Evolutionary conservation across 2,329 filamentous ascomycete genomes (phyloP), one percentile per base, ranked within the genome.

Genomic region (Stemphylium vesicarium): DNA sequence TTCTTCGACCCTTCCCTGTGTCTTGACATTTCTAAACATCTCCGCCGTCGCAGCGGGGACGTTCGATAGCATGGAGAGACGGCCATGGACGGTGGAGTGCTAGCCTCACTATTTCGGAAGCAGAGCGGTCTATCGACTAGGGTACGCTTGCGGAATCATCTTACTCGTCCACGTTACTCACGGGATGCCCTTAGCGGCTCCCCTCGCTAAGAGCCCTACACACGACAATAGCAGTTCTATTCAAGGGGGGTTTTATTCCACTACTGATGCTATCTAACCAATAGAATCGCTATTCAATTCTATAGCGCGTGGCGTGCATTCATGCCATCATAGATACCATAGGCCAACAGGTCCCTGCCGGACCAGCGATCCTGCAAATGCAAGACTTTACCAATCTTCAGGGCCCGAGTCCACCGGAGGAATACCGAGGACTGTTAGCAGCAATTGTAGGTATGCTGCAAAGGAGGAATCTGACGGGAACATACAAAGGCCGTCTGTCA

Each of bases 161-260:
- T 69, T 57, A 72, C 67, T 71, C 57, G 67, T 70, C 71, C 71
- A 74, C 70, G 72, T 72, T 70, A 69, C 59, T 64, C 57, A 52
- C 50, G 45, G 56, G 45, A 43, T 59, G 47, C 60, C 59, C 59
- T 61, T 70, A 63, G 62, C 61, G 65, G 61, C 61, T 64, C 41
- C 55, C 41, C 40, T 50, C 56, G 40, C 46, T 35, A 39, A 18
- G 41, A 24, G 29, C 46, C 43, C 36, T 54, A 53, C 59, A 63
- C 52, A 53, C 38, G 51, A 45, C 52, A 58, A 45, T 43, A 54
- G 46, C 39, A 60, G 49, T 48, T 55, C 36, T 50, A 32, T 45
- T 56, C 49, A 55, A 57, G 43, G 40, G 31, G 40, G 35, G 45
- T 11, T 57, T 63, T 63, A 49, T 60, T 65, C 45, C 53, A 39